A percentile compares a stretch with the other conserved stretches of the same genome.
Evolutionary conservation across 2,329 filamentous ascomycete species (phyloP).

Genomic region (Hirsutella rhossiliensis): DNA sequence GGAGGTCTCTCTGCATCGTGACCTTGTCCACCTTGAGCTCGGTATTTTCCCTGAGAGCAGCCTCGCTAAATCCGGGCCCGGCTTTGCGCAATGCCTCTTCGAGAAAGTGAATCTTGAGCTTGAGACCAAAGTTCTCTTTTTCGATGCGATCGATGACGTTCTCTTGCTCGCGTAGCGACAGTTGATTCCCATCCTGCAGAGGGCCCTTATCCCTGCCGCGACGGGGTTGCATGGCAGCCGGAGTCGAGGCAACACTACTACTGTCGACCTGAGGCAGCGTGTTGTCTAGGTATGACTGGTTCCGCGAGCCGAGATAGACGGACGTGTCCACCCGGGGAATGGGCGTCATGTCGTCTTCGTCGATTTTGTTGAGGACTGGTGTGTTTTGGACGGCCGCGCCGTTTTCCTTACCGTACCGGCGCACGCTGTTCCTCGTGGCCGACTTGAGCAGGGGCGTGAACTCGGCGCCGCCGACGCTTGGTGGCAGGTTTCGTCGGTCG

Average conservation of each 20-base stretch:
- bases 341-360: conserved; percentile 63
- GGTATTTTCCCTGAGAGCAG: conserved; percentile 85
- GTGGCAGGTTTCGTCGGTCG: conserved; percentile 59
- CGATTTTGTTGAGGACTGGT: conserved; percentile 54
- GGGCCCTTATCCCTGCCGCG: conserved; percentile 52
- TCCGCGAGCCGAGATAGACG: conserved; percentile 52
- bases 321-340: conserved; percentile 65
- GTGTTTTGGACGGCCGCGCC: conserved; percentile 49
- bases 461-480: conserved; percentile 56
- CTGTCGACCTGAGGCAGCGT: conserved; percentile 66
- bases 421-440: conserved; percentile 60
- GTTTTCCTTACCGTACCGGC: conserved; percentile 51
- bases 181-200: conserved; percentile 74
- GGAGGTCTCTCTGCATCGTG: conserved; percentile 78
- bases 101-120: conserved; percentile 93
- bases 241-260: conserved; percentile 76
- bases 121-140: conserved; percentile 96
- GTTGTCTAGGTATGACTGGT: conserved; percentile 51
- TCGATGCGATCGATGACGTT: conserved; percentile 91
- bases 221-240: conserved; percentile 57
- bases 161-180: conserved; percentile 89
- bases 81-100: conserved; percentile 81
- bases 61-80: conserved; percentile 81
- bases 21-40: conserved; percentile 89
- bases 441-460: conserved; percentile 91